A percentile compares a stretch with the other conserved stretches of the same genome.
These are phyloP conservation scores for Rhodosorus marinus DNA, from an alignment of 23 red algal genomes.

Conservation along the genomic window DNA sequence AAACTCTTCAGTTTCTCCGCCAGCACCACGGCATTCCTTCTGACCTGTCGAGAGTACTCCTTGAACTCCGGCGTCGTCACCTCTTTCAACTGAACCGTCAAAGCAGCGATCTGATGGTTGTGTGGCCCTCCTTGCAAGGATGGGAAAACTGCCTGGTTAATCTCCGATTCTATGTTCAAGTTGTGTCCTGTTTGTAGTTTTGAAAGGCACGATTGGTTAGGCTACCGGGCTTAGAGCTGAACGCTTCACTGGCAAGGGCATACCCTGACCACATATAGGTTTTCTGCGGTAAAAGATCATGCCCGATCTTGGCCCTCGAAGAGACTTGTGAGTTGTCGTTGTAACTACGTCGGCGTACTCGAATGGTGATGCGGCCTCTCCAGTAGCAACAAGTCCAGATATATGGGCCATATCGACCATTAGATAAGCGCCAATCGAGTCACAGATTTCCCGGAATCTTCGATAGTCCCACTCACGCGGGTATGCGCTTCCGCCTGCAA, in stretches of 20 bases:
- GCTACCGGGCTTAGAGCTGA: too few relatives aligned
- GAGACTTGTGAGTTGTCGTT: slow-evolving; percentile 93
- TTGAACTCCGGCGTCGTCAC: slow-evolving; percentile 77
- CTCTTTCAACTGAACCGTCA: slow-evolving; percentile 73
- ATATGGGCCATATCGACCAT: slow-evolving; percentile 99
- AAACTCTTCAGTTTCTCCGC: slow-evolving; percentile 29
- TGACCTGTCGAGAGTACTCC: slow-evolving; percentile 34
- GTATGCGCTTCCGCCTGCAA: slow-evolving; percentile 86
- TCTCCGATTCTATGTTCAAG: slow-evolving; percentile 32
- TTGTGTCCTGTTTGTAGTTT: slow-evolving; percentile 4
- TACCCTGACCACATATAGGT: too few relatives aligned
- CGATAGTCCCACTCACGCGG: slow-evolving; percentile 83
- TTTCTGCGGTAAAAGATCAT: slow-evolving; percentile 86
- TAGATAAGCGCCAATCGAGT: slow-evolving; percentile 58
- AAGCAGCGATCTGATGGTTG: slow-evolving; percentile 90
- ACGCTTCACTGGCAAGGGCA: too few relatives aligned
- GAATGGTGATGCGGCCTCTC: slow-evolving; percentile 51
- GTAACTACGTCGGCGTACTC: slow-evolving; percentile 83
- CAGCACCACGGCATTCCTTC: slow-evolving; percentile 53
- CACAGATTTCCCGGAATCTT: slow-evolving; percentile 53
- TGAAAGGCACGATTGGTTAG: too few relatives aligned
- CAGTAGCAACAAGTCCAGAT: slow-evolving; percentile 70
- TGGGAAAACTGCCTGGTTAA: slow-evolving; percentile 94
- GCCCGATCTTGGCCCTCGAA: slow-evolving; percentile 80
- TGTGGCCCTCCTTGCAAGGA: slow-evolving; percentile 93